These are phyloP conservation scores for Erodium maritimum DNA, from an alignment of 345 rosid species.

Conservation along the genomic window DNA sequence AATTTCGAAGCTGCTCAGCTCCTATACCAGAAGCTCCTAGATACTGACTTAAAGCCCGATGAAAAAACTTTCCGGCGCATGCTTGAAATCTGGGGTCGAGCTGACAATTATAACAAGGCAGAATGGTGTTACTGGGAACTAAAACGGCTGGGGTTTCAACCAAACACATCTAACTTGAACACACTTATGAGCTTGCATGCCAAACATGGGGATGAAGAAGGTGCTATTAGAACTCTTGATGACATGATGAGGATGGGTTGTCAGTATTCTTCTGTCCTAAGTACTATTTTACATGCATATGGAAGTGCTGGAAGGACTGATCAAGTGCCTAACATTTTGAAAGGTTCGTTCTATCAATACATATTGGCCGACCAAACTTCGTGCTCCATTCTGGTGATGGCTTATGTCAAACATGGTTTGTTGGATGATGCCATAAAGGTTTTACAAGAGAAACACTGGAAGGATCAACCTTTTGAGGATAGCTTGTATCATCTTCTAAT, in stretches of 20 bases:
- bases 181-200: constrained; percentile 70
- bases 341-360: constrained; percentile 48
- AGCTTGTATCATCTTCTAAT: constrained; percentile 77
- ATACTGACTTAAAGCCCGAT: constrained; percentile 56
- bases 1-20: constrained; percentile 58
- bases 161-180: constrained; percentile 69
- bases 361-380: constrained; percentile 57
- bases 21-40: constrained; percentile 29
- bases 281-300: constrained; percentile 60
- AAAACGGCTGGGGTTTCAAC: constrained; percentile 53
- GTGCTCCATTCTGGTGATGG: constrained; percentile 75
- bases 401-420: constrained; percentile 63
- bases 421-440: constrained; percentile 53
- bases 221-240: constrained; percentile 46
- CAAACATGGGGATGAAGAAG: constrained; percentile 50
- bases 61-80: constrained; percentile 78
- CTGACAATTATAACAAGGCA: constrained; percentile 37
- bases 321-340: constrained; percentile 52
- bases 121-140: constrained; percentile 49
- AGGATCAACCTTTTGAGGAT: constrained; percentile 64
- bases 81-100: constrained; percentile 95
- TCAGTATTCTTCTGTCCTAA: constrained; percentile 56
- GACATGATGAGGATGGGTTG: constrained; percentile 67
- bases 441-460: constrained; percentile 52
- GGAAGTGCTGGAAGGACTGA: constrained; percentile 54